A percentile compares a stretch with the other conserved stretches of the same genome.
phyloP scores from a whole-genome alignment of 495 filamentous ascomycete genomes.

The Penicillium turbatum region DNA sequence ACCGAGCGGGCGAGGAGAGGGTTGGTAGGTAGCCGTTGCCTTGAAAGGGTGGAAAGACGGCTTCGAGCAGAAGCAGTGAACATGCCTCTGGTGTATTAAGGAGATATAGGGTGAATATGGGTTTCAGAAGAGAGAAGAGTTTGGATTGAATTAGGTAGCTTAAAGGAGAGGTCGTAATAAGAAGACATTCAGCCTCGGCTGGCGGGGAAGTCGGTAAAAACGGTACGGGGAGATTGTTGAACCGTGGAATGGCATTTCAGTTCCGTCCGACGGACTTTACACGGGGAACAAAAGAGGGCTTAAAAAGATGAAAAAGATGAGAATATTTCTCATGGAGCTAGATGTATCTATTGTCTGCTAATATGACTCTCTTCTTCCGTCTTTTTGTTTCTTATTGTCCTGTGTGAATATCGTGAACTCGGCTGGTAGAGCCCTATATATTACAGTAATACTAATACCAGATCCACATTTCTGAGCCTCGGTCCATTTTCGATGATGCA shows the following conservation, averaged over 20 bases:
- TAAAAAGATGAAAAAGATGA: no score
- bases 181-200: conserved; percentile 7
- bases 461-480: conserved; percentile 13
- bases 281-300: no score
- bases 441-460: conserved; percentile 14
- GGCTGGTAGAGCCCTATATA: not conserved
- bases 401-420: no score
- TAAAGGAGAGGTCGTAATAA: conserved; percentile 6
- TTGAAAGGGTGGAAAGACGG: conserved; percentile 42
- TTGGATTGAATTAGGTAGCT: conserved; percentile 3
- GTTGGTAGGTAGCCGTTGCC: conserved; percentile 40
- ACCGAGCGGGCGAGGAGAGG: conserved; percentile 41
- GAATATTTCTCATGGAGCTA: no score
- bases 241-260: not conserved
- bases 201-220: conserved; percentile 9
- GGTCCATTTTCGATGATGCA: conserved; percentile 13
- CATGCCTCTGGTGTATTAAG: conserved; percentile 35
- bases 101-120: conserved; percentile 1
- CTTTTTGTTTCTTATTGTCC: not conserved
- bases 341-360: no score
- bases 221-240: conserved; percentile 4
- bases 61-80: conserved; percentile 47
- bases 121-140: not conserved
- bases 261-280: no score
- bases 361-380: not conserved